phyloP scores from a whole-genome alignment of 1,139 yeast species.

The Blastobotrys capitulatus region DNA sequence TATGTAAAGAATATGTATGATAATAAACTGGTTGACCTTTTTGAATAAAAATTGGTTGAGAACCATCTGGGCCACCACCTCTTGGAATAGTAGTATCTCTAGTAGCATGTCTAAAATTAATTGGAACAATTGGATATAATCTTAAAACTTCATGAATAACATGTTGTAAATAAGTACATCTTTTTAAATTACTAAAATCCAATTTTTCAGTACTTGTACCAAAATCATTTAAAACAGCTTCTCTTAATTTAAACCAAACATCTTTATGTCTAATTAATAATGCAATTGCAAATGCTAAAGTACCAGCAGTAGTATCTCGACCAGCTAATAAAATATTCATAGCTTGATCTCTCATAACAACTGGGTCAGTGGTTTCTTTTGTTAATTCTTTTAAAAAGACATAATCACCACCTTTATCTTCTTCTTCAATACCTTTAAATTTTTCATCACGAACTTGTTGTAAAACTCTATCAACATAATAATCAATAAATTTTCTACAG shows the following conservation, averaged over 20 bases:
- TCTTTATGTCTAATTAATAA: conserved; percentile 45
- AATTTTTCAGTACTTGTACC: conserved; percentile 24
- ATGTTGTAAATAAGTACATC: conserved; percentile 45
- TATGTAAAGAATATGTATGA: conserved; percentile 42
- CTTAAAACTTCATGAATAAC: conserved; percentile 49
- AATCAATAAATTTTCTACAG: conserved; percentile 30
- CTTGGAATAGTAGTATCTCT: conserved; percentile 30
- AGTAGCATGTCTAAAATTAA: conserved; percentile 46
- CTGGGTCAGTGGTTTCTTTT: conserved; percentile 46
- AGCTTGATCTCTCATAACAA: conserved; percentile 44
- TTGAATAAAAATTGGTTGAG: conserved; percentile 42
- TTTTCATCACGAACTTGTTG: conserved; percentile 13
- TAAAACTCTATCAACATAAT: conserved; percentile 29
- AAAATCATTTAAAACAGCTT: conserved; percentile 26
- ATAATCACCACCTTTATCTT: background rate
- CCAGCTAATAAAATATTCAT: conserved; percentile 49
- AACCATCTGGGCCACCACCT: conserved; percentile 40
- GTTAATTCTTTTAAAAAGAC: conserved; percentile 40
- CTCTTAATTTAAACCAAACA: conserved; percentile 29
- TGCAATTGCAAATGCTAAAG: conserved; percentile 41
- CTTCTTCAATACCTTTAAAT: background rate
- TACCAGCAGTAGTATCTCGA: conserved; percentile 49
- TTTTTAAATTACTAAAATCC: conserved; percentile 48
- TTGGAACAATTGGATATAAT: conserved; percentile 53
- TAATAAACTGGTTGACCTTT: conserved; percentile 47